Evolutionary conservation across 1,139 yeast species (phyloP), one percentile per base, ranked within the genome.

Genomic region (Magnusiomyces ingens): DNA sequence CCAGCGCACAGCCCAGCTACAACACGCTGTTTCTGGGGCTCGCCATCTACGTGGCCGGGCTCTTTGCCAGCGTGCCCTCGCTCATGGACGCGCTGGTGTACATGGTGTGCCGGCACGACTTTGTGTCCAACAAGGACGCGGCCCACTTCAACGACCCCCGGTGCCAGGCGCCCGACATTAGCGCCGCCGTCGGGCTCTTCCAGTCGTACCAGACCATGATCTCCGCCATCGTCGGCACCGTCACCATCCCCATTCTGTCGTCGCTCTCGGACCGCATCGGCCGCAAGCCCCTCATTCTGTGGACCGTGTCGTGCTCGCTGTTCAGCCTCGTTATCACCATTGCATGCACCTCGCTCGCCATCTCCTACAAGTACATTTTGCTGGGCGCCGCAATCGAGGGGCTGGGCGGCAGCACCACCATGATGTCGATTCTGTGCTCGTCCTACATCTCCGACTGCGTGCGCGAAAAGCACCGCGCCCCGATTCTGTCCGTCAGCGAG

Each of bases 391-490:
- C 75, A 2, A 44, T 81, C 4, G 75, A 75, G 40, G 76, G 79
- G 41, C 50, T 75, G 1, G 75, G 80, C n/a, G 94, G 94, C 21
- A 81, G 85, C 0, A 45, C 75, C 1, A 63, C 76, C 52, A 72
- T 81, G 13, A 57, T 81, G 46, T 63, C 80, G 51, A 75, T 84
- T n/a, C 64, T 84, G 35, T 69, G 77, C 15, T 78, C 78, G 59
- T 76, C 87, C 49, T 85, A 84, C 62, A 73, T 84, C 32, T 73
- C 85, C 3, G 94, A 86, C 67, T 78, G 83, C 48, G 81, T 79
- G 13, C 81, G 78, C 15, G 76, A 84, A 0, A 71, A 71, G 37
- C 71, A 76, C 51, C 69, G 93, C 55, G 77, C 80, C 17, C 76
- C 77, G 51, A 71, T 76, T 1, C 70, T 85, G 57, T 88, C 90